phyloP scores from a whole-genome alignment of 192 early-diverging fungal genomes.

The Coemansia sp. region DNA sequence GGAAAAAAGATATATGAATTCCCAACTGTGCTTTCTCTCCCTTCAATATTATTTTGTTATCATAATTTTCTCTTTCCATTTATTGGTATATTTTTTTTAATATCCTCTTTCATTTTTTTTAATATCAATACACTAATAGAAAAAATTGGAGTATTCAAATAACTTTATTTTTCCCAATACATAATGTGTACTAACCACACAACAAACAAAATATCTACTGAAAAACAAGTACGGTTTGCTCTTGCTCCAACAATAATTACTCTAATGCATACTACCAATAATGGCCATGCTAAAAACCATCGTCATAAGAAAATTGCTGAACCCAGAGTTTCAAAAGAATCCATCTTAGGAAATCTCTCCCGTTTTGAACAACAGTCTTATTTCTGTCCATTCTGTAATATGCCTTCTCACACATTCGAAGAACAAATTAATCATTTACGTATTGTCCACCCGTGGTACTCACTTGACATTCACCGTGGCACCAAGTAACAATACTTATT shows the following conservation, averaged over 20 bases:
- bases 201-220: not conserved
- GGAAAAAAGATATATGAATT: not conserved
- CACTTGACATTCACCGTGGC: conserved; percentile 27
- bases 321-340: conserved; percentile 17
- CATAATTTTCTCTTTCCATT: not conserved
- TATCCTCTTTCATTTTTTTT: not conserved
- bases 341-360: conserved; percentile 17
- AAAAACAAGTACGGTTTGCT: not conserved
- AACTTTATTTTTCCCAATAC: not conserved
- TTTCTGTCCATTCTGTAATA: conserved; percentile 45
- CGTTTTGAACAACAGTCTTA: conserved; percentile 32
- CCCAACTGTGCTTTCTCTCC: not conserved
- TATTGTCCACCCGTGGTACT: conserved; percentile 42
- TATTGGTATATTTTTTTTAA: not conserved
- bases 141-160: not conserved
- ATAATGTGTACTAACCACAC: not conserved
- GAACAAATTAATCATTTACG: conserved; percentile 30
- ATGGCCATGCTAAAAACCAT: not conserved
- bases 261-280: not conserved
- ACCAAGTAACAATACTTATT: conserved; percentile 16
- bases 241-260: not conserved
- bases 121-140: not conserved
- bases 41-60: not conserved
- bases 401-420: conserved; percentile 7
- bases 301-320: not conserved